Percentiles rank a stretch among this genome's conserved stretches.
phyloP scores from a whole-genome alignment of 108 stramenopile genomes.

The Cyclostephanos tholiformis region DNA sequence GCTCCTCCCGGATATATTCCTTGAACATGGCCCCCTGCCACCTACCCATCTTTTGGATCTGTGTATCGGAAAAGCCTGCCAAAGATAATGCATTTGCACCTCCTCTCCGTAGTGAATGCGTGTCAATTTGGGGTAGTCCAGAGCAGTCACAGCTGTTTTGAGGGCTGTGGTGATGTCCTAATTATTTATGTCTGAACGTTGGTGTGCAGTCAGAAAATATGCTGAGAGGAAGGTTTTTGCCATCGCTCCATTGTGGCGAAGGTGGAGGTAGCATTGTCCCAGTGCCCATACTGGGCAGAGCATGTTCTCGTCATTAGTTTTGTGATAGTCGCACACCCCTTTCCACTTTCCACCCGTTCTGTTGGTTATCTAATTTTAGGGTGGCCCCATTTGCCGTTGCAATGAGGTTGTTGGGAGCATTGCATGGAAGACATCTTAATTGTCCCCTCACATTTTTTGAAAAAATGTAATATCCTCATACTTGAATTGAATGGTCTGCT shows the following conservation, averaged over 20 bases:
- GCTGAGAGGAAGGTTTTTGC: too few relatives aligned
- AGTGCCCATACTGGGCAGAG: constrained; percentile 2
- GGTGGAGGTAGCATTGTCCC: neutral
- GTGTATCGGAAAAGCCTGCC: neutral
- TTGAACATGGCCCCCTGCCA: constrained; percentile 16
- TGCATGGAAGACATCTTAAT: too few relatives aligned
- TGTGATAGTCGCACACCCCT: too few relatives aligned
- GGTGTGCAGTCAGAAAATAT: neutral
- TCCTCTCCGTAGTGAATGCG: constrained; percentile 5
- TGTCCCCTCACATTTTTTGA: too few relatives aligned
- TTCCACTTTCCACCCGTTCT: too few relatives aligned
- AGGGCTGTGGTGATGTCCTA: neutral
- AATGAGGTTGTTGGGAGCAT: too few relatives aligned
- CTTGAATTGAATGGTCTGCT: neutral
- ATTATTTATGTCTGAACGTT: neutral
- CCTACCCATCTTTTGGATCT: constrained; percentile 13
- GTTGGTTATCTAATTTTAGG: constrained; percentile 7
- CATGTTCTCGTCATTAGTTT: neutral
- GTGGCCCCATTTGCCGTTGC: neutral
- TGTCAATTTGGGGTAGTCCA: constrained; percentile 16
- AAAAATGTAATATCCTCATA: neutral
- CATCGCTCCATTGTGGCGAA: too few relatives aligned
- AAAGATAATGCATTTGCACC: constrained; percentile 10
- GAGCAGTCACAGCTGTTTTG: neutral
- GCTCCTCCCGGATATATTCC: too few relatives aligned